Percentiles rank a stretch among this genome's conserved stretches.
Evolutionary conservation across 2,329 filamentous ascomycete species (phyloP).

Genomic region (Alternaria tenuissima): DNA sequence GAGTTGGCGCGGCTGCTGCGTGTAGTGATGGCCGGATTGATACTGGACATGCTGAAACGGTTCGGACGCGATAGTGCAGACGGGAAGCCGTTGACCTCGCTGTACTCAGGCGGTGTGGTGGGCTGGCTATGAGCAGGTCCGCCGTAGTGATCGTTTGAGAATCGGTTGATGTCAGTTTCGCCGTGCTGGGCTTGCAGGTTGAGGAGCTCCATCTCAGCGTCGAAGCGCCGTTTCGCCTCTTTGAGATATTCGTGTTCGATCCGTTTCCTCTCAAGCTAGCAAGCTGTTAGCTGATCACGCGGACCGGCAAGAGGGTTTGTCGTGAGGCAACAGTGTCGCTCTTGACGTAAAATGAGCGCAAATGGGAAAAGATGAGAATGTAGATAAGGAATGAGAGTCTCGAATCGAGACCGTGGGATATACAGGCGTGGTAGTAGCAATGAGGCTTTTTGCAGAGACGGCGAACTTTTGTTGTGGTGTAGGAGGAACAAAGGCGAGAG

Average conservation of each 20-base stretch:
- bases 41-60: constrained; percentile 85
- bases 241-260: constrained; percentile 89
- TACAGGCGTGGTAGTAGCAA: constrained; percentile 31
- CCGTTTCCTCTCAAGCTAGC: constrained; percentile 90
- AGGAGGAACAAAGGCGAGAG: constrained; percentile 14
- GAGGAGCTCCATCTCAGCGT: constrained; percentile 89
- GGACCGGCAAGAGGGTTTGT: constrained; percentile 22
- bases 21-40: constrained; percentile 69
- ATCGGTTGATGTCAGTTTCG: constrained; percentile 82
- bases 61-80: constrained; percentile 84
- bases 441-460: constrained; percentile 10
- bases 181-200: constrained; percentile 85
- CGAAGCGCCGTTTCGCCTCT: constrained; percentile 87
- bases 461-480: constrained; percentile 10
- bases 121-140: constrained; percentile 82
- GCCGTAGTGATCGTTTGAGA: constrained; percentile 78
- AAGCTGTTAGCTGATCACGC: constrained; percentile 39
- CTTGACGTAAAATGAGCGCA: constrained; percentile 16
- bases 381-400: constrained; percentile 17
- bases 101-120: constrained; percentile 93
- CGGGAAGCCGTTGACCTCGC: constrained; percentile 78
- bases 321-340: constrained; percentile 25
- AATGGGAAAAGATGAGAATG: constrained; percentile 21
- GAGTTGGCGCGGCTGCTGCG: constrained; percentile 80
- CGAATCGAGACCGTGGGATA: constrained; percentile 25